phyloP scores from a whole-genome alignment of 768 basidiomycete species.

The Auricularia sp. region DNA sequence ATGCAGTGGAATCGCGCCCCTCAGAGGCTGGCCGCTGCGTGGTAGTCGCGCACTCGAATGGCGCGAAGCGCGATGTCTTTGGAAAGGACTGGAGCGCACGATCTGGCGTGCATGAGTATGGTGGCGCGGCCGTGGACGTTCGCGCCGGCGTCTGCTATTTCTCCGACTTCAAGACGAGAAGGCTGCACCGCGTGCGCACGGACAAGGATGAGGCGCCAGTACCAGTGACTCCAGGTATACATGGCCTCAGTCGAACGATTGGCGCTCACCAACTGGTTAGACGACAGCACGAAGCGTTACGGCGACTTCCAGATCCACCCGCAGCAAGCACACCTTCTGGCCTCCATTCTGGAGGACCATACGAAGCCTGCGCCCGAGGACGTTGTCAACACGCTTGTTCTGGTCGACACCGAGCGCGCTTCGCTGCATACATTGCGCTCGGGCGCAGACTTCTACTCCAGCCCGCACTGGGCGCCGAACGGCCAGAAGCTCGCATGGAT shows the following conservation, averaged over 20 bases:
- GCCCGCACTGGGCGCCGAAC: constrained; percentile 49
- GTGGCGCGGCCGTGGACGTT: constrained; percentile 52
- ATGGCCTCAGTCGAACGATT: constrained; percentile 34
- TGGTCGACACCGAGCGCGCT: constrained; percentile 42
- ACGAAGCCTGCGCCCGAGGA: constrained; percentile 40
- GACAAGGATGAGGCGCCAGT: neutral
- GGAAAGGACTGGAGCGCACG: constrained; percentile 46
- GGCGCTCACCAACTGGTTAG: constrained; percentile 42
- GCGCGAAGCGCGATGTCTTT: constrained; percentile 36
- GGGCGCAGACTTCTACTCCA: constrained; percentile 66
- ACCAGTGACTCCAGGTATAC: neutral
- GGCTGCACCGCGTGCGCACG: neutral
- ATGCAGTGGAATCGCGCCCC: constrained; percentile 53
- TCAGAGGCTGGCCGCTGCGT: constrained; percentile 45
- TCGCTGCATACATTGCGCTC: constrained; percentile 36
- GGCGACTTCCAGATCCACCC: constrained; percentile 58
- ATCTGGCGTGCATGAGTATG: constrained; percentile 60
- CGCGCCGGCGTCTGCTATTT: constrained; percentile 46
- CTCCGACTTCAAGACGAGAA: constrained; percentile 30
- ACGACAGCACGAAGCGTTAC: constrained; percentile 36
- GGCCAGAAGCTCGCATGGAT: constrained; percentile 52
- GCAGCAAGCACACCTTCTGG: constrained; percentile 38
- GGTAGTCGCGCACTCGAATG: constrained; percentile 41
- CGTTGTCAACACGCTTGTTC: constrained; percentile 46
- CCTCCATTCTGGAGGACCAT: constrained; percentile 65